These are phyloP conservation scores for Pleurostoma richardsiae DNA, from an alignment of 2,329 filamentous ascomycete species.

Conservation along the genomic window DNA sequence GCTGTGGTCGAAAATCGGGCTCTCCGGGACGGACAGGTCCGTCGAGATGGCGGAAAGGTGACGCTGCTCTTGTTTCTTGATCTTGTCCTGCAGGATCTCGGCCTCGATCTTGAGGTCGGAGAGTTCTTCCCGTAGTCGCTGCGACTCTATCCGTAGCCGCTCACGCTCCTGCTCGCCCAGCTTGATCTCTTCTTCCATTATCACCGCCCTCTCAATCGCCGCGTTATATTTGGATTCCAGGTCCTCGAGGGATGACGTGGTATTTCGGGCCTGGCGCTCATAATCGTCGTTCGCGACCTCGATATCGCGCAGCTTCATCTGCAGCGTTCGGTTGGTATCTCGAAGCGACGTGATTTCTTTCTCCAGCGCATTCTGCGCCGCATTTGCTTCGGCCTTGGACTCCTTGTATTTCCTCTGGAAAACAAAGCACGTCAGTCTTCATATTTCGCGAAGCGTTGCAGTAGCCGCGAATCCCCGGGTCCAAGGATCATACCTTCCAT, in stretches of 20 bases:
- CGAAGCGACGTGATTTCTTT: conserved; percentile 93
- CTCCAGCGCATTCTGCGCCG: conserved; percentile 79
- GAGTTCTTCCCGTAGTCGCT: conserved; percentile 84
- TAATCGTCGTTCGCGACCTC: conserved; percentile 99
- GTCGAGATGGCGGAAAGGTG: conserved; percentile 57
- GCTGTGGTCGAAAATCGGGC: conserved; percentile 69
- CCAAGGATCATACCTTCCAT: conserved; percentile 72
- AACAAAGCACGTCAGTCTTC: not conserved
- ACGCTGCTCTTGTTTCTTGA: conserved; percentile 64
- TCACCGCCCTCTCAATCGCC: conserved; percentile 82
- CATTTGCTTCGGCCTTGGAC: conserved; percentile 80
- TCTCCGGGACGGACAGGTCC: conserved; percentile 59
- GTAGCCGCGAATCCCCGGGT: not conserved
- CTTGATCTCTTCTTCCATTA: conserved; percentile 94
- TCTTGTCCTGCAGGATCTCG: conserved; percentile 90
- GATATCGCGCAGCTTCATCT: conserved; percentile 83
- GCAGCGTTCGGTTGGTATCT: conserved; percentile 75
- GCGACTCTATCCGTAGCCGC: conserved; percentile 79
- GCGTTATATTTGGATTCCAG: conserved; percentile 96
- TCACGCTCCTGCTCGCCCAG: conserved; percentile 90
- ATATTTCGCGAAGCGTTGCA: not conserved
- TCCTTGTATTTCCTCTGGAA: conserved; percentile 89
- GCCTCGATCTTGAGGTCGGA: conserved; percentile 91
- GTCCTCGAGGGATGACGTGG: conserved; percentile 91
- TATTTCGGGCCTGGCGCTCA: conserved; percentile 92